Conservation (phyloP, 257 asterid species). For the Plantago ovata region DNA sequence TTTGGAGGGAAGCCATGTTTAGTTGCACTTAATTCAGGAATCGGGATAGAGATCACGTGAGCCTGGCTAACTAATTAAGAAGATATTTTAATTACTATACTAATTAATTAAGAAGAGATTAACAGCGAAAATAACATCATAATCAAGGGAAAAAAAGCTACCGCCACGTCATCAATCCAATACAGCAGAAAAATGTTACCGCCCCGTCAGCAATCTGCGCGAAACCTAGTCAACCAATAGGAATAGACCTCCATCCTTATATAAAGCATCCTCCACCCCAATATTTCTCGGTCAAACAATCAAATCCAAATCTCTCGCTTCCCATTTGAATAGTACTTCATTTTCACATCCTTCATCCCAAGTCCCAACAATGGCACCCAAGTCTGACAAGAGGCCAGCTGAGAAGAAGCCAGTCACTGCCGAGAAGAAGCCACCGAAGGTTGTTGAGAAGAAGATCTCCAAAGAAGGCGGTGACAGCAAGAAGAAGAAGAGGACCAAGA, state of each 20-base stretch:
- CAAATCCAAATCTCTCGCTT: constrained; percentile 1
- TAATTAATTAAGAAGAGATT: no score
- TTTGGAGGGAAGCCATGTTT: no score
- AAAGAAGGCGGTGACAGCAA: constrained; percentile 26
- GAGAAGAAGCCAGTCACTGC: constrained; percentile 33
- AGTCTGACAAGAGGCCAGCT: constrained; percentile 33
- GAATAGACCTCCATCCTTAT: neutral
- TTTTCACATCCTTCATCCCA: neutral
- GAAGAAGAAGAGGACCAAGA: constrained; percentile 39
- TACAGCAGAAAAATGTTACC: no score
- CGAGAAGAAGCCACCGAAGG: constrained; percentile 26
- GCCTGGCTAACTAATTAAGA: no score
- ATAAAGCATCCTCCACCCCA: constrained; percentile 9
- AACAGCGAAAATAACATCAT: neutral
- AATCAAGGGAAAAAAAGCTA: neutral
- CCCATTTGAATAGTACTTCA: no score
- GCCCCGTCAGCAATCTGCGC: constrained; percentile 21
- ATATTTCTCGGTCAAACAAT: neutral
- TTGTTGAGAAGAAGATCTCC: constrained; percentile 3
- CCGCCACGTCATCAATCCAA: neutral
- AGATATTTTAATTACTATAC: no score
- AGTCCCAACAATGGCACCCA: constrained; percentile 29
- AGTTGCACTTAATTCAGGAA: no score
- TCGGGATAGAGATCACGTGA: neutral
- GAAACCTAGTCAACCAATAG: constrained; percentile 4